These are phyloP conservation scores for Inga oerstediana DNA, from an alignment of 306 rosid species.

Conservation along the genomic window DNA sequence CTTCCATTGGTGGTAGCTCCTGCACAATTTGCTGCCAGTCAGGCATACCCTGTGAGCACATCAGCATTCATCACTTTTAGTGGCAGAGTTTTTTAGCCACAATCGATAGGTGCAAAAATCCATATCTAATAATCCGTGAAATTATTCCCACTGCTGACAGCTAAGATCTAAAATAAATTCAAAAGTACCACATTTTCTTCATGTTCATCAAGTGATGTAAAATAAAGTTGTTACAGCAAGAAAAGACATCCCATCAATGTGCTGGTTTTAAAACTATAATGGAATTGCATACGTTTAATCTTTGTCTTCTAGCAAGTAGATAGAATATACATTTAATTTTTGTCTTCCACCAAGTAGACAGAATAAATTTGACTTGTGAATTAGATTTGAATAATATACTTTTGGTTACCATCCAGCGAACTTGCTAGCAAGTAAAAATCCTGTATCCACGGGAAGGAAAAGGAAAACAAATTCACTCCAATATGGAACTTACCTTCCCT, in stretches of 20 bases:
- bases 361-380: background rate
- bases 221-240: background rate
- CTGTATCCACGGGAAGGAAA: slow-evolving; percentile 22
- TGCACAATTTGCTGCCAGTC: slow-evolving; percentile 82
- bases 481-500: slow-evolving; percentile 69
- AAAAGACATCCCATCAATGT: background rate
- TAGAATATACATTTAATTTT: background rate
- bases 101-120: background rate
- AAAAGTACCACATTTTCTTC: background rate
- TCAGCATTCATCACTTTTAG: background rate
- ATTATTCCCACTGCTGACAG: background rate
- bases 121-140: background rate
- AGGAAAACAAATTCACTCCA: slow-evolving; percentile 12
- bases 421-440: slow-evolving; percentile 7
- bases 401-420: slow-evolving; percentile 18
- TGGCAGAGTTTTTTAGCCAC: slow-evolving; percentile 2
- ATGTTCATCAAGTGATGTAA: background rate
- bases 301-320: background rate
- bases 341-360: background rate
- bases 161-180: background rate
- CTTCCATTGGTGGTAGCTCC: slow-evolving; percentile 92
- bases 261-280: background rate
- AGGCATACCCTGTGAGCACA: slow-evolving; percentile 86
- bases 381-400: background rate
- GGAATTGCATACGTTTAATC: background rate